These are phyloP conservation scores for Leccinum fallax DNA, from an alignment of 1,284 basidiomycete species.

Conservation along the genomic window DNA sequence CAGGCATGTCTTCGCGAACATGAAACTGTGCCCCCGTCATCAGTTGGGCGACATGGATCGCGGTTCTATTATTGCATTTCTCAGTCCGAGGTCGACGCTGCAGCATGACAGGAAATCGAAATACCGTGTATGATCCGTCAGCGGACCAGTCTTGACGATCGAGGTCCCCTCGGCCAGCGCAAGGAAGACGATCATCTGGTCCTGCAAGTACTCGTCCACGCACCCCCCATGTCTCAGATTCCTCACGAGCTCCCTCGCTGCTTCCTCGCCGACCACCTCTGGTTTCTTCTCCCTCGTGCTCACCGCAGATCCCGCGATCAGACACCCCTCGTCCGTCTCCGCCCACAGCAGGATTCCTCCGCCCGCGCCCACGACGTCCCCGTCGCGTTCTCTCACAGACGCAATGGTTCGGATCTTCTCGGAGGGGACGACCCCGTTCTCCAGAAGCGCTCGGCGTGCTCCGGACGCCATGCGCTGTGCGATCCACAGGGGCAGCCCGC, in stretches of 20 bases:
- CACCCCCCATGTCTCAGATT: conserved; percentile 63
- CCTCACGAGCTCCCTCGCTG: conserved; percentile 55
- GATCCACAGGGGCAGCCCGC: conserved; percentile 54
- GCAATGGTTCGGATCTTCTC: conserved; percentile 41
- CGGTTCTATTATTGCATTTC: conserved; percentile 54
- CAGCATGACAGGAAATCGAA: conserved; percentile 12
- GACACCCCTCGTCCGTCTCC: conserved; percentile 61
- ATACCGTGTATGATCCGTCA: conserved; percentile 68
- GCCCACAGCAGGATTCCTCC: conserved; percentile 75
- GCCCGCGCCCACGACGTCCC: conserved; percentile 55
- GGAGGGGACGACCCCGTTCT: conserved; percentile 24
- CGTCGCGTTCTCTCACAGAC: conserved; percentile 46
- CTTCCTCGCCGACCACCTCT: conserved; percentile 53
- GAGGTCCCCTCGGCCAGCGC: conserved; percentile 67
- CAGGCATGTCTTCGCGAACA: conserved; percentile 42
- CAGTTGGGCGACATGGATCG: conserved; percentile 69
- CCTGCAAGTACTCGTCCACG: conserved; percentile 69
- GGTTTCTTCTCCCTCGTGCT: conserved; percentile 52
- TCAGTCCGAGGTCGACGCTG: conserved; percentile 2
- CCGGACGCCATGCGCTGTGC: conserved; percentile 56
- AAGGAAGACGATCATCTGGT: conserved; percentile 76
- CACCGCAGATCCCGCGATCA: conserved; percentile 65
- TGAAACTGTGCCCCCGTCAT: conserved; percentile 65
- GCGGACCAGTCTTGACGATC: conserved; percentile 52
- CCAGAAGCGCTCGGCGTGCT: conserved; percentile 46